Base-by-base conservation (phyloP, 78 protist genomes). In the Planoprotostelium fungivorum region DNA sequence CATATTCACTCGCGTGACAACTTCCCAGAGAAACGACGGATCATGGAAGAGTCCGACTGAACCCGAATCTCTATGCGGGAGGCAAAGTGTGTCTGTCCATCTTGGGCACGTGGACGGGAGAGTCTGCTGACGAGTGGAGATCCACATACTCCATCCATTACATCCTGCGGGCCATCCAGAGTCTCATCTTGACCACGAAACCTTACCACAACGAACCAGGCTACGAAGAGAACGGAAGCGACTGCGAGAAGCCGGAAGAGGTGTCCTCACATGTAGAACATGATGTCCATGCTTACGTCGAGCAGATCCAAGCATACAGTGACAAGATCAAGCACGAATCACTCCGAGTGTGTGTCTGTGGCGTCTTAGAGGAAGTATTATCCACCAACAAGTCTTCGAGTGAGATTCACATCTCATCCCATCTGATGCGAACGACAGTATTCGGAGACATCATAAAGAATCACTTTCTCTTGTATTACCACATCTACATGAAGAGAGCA, bases 201-300 rank as follows among this genome's bases (percentile, higher is more conserved):
- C 97, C 97, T 0, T 96, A 88, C 93, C 93, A 90, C 93, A 97
- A 96, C 87, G 98, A 97, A 93, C 97, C 98, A 1, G 98, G 98
- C 25, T 95, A 37, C 35, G 97, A 96, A 87, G 73, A 51, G 73
- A 51, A 5, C 31, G 73, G 73, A 25, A 25, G 31, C 5, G 16
- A 51, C 16, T 51, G 73, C 73, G 73, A 51, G 73, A 51, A 51
- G 16, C 73, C 73, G 16, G 73, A 51, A 51, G 73, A 51, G 73
- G 73, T 51, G 73, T 25, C n/a, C n/a, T n/a, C n/a, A n/a, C n/a
- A n/a, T n/a, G 73, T 16, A 51, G 73, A 51, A 51, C 16, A 51
- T 25, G 16, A 16, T 25, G 31, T 16, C 31, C 16, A 5, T 51
- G 73, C 73, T 51, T 16, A 51, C 73, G n/a, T 51, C 5, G 16